Evolutionary conservation across 1,139 yeast genomes (phyloP), one percentile per base, ranked within the genome.

Genomic region (Pichia sp.): DNA sequence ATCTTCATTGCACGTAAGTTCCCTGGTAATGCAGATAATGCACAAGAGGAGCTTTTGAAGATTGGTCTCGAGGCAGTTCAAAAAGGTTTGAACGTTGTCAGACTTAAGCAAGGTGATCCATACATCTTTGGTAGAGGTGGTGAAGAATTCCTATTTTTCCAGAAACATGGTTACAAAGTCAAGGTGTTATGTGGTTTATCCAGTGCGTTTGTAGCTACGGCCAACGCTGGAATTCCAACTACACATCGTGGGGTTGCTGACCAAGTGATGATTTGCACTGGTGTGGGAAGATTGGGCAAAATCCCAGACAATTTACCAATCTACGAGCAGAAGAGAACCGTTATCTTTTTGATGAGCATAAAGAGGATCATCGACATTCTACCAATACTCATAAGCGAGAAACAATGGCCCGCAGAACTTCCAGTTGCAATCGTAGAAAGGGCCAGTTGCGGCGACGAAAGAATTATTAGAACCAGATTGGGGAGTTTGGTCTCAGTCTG

Each of bases 101-200:
- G 98, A 39, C 68, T 91, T 46, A 91, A 91, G 56, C 98, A 91
- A 62, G 98, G 98, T 29, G 98, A 91, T 56, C 97, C 98, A 6
- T 91, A 86, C 59, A 84, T 91, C 23, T 91, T 86, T 56, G 98
- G 98, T 5, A 76, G 98, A 46, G 98, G 98, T 27, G 96, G 96
- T 24, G 97, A 91, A 60, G 98, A 91, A 55, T 85, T 59, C 53
- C 53, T 73, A 14, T 87, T 66, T 56, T 91, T 88, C 58, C 55
- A 67, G 22, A 51, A 63, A 13, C 73, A 79, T 44, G 96, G 96
- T 0, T 85, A 54, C 51, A 66, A 59, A 20, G 94, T 95, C 6
- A 53, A 58, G 4, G 95, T 91, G 1, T 54, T 88, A 12, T 91
- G 97, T 0, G 98, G 98, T 1, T 69, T 91, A 38, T 81, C 96